Percentiles rank a stretch among this genome's conserved stretches.
phyloP scores from a whole-genome alignment of 352 stramenopile species.

The Phytopythium oedochilum region DNA sequence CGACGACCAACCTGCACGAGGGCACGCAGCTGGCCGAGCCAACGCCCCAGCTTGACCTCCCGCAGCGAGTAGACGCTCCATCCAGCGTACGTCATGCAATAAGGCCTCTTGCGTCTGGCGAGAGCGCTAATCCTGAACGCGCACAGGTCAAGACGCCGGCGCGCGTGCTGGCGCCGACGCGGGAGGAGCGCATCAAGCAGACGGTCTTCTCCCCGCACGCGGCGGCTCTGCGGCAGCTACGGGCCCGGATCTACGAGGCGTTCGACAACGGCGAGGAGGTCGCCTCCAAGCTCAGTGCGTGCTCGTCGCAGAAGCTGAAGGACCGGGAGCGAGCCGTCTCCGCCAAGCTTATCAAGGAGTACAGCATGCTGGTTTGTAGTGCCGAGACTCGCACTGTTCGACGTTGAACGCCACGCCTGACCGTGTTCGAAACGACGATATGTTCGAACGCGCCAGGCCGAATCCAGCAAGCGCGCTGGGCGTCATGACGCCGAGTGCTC shows the following conservation, averaged over 20 bases:
- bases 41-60: slow-evolving; percentile 68
- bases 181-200: slow-evolving; percentile 68
- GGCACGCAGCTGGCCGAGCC: slow-evolving; percentile 74
- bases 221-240: slow-evolving; percentile 43
- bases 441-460: slow-evolving; percentile 20
- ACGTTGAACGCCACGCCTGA: not conserved
- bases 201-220: slow-evolving; percentile 69
- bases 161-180: slow-evolving; percentile 37
- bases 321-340: slow-evolving; percentile 54
- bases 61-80: slow-evolving; percentile 70
- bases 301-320: slow-evolving; percentile 59
- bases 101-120: not conserved
- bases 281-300: slow-evolving; percentile 43
- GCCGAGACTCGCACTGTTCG: too few relatives aligned
- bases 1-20: slow-evolving; percentile 44
- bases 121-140: not conserved
- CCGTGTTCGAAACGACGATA: not conserved
- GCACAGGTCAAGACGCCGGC: slow-evolving; percentile 71
- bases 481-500: slow-evolving; percentile 80
- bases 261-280: slow-evolving; percentile 50
- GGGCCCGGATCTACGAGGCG: slow-evolving; percentile 31
- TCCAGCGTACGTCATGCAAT: slow-evolving; percentile 28
- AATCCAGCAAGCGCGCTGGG: slow-evolving; percentile 81
- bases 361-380: slow-evolving; percentile 49
- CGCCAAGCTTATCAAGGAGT: slow-evolving; percentile 77